Base-by-base conservation (phyloP, 106 monocot genomes). In the Iris macrosiphon region DNA sequence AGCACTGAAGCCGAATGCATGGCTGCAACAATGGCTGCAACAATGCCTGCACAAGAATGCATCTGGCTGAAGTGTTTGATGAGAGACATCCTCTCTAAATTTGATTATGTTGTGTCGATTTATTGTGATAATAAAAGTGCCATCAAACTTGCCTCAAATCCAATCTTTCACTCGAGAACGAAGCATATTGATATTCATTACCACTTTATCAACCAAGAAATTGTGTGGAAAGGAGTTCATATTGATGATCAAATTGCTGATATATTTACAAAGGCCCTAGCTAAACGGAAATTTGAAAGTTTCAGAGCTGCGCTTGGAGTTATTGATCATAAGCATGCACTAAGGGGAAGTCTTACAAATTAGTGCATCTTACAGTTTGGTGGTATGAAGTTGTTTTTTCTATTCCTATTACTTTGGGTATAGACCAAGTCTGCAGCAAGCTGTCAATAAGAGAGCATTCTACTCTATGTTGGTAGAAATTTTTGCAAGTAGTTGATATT, bases 21-120 rank as follows among this genome's bases (percentile, higher is more conserved):
- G n/a, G n/a, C n/a, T n/a, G n/a, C n/a, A n/a, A n/a, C n/a, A n/a
- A 15, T 53, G 25, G 29, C 31, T 23, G 26, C 52, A 30, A 53
- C 52, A 7, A 53, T 53, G 52, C n/a, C 52, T 30, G 12, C 29
- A 5, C 52, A 28, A 53, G 52, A 53, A 1, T 53, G 52, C 28
- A 8, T 53, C 16, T 53, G 26, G 52, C 15, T 53, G 13, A 53
- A 53, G 14, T 2, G 52, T 5, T 30, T 53, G 1, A 53, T 53
- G 5, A 10, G 16, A 16, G 52, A 53, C 4, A 53, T 53, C 4
- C 3, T 53, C 6, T 28, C 20, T 22, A 31, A 28, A 53, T 8
- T 40, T 40, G 14, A 40, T 50, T 50, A 50, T 28, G 3, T 21
- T 20, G 18, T 50, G 14, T 21, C 0, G 18, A 50, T 23, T 11